Evolutionary conservation across 2,329 filamentous ascomycete species (phyloP).

Genomic region (Pezicula rhizophila): DNA sequence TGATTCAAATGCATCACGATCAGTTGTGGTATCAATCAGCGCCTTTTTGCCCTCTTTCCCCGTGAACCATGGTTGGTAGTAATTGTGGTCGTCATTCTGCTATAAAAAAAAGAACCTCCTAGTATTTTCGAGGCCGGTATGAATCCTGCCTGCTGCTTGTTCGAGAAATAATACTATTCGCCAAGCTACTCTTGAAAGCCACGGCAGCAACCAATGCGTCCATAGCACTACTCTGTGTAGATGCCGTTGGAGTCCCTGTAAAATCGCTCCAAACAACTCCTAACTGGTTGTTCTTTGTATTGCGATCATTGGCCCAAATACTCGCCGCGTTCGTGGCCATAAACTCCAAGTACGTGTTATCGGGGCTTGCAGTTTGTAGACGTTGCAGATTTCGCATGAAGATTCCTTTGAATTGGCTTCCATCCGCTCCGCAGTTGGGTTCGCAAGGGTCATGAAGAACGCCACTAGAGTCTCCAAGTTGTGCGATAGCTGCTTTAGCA

Average conservation of each 20-base stretch:
- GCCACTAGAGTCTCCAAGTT: conserved; percentile 37
- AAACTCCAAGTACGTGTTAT: conserved; percentile 43
- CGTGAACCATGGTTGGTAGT: no score
- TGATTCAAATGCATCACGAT: no score
- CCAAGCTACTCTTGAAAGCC: conserved; percentile 9
- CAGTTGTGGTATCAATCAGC: no score
- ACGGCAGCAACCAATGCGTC: conserved; percentile 60
- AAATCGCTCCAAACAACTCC: conserved; percentile 62
- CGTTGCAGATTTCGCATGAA: conserved; percentile 60
- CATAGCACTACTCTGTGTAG: conserved; percentile 59
- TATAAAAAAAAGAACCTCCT: no score
- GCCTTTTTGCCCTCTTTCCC: no score
- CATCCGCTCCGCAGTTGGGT: conserved; percentile 38
- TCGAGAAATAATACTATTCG: neutral
- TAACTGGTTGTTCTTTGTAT: conserved; percentile 38
- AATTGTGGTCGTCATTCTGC: no score
- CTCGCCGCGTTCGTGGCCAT: conserved; percentile 58
- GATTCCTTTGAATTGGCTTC: conserved; percentile 66
- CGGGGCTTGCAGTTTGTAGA: conserved; percentile 41
- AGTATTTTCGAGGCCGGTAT: no score
- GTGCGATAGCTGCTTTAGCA: conserved; percentile 44
- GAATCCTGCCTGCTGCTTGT: no score
- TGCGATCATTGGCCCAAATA: conserved; percentile 56
- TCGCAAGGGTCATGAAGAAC: conserved; percentile 53
- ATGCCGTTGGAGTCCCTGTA: conserved; percentile 42